Evolutionary conservation across 83 land plant species (phyloP).

Genomic region (Picea abies): DNA sequence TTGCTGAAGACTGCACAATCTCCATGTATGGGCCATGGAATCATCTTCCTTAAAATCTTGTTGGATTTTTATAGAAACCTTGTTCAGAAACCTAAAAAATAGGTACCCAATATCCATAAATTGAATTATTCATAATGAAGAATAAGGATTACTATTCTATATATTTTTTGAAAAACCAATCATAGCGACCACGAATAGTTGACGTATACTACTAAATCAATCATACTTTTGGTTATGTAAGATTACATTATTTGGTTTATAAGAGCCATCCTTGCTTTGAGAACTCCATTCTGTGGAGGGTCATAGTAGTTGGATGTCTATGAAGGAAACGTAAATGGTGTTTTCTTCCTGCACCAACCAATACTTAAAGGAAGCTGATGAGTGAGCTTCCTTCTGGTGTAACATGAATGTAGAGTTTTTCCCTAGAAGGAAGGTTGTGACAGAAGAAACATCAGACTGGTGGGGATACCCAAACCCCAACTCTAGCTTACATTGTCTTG

Average conservation of each 20-base stretch:
- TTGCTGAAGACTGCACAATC: too few species aligned
- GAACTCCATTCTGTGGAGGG: conserved; percentile 26
- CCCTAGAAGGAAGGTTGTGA: conserved; percentile 30
- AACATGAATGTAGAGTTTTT: conserved; percentile 18
- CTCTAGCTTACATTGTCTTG: conserved; percentile 55
- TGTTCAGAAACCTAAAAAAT: too few species aligned
- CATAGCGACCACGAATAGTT: background rate
- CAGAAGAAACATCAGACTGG: conserved; percentile 18
- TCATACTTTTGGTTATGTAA: background rate
- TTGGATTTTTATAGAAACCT: too few species aligned
- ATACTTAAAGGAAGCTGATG: too few species aligned
- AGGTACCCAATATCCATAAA: too few species aligned
- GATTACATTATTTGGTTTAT: conserved; percentile 45
- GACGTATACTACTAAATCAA: background rate
- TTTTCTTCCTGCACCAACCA: too few species aligned
- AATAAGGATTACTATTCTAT: too few species aligned
- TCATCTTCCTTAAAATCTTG: too few species aligned
- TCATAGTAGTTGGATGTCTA: conserved; percentile 26
- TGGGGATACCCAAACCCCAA: conserved; percentile 45
- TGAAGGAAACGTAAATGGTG: background rate
- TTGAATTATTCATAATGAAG: too few species aligned
- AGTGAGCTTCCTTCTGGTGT: too few species aligned
- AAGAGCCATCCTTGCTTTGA: conserved; percentile 29
- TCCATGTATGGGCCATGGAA: too few species aligned
- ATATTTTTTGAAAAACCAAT: too few species aligned